Base-by-base conservation (phyloP, 768 basidiomycete genomes). In the Suillus americanus region DNA sequence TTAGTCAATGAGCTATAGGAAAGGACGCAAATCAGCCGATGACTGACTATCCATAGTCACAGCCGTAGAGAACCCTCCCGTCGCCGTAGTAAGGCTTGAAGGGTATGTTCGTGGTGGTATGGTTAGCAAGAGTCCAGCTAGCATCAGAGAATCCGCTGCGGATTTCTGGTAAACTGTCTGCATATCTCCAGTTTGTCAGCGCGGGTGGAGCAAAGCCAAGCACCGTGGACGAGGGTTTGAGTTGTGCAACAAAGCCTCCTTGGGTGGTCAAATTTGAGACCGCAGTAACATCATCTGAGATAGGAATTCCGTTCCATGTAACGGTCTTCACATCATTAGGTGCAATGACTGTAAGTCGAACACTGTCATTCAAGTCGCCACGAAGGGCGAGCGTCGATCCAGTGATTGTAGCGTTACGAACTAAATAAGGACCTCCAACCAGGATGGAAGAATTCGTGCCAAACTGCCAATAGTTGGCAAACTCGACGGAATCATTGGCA, bases 31-130 rank as follows among this genome's bases (percentile, higher is more conserved):
- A 18, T 41, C 40, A 48, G 25, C 18, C 35, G 33, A 41, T 46
- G 50, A 74, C 89, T 75, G 65, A 93, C 91, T 88, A 95, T 64
- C 86, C 90, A 74, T 95, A 95, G 75, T 94, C 93, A 71, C 92
- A 94, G 1, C 91, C 92, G 74, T 92, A 94, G 33, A 95, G 77
- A n/a, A 93, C 78, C 45, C 89, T 80, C 1, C 90, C 90, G 66
- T 92, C 89, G 1, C 90, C 90, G 67, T 89, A 91, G 65, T 83
- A 79, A 7, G 89, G 89, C 69, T 86, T 86, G 57, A 80, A 80
- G 2, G 90, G 89, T 63, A 89, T 87, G 68, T 90, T 91, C 35
- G 93, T 93, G 25, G 80, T 81, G 20, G 82, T 90, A 65, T 88
- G 87, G 68, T 91, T 82, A 18, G 91, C 92, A 62, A 81, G 68